A percentile compares a stretch with the other conserved stretches of the same genome.
Conservation (phyloP, 495 filamentous ascomycete species). For the Xanthoparmelia taractica region DNA sequence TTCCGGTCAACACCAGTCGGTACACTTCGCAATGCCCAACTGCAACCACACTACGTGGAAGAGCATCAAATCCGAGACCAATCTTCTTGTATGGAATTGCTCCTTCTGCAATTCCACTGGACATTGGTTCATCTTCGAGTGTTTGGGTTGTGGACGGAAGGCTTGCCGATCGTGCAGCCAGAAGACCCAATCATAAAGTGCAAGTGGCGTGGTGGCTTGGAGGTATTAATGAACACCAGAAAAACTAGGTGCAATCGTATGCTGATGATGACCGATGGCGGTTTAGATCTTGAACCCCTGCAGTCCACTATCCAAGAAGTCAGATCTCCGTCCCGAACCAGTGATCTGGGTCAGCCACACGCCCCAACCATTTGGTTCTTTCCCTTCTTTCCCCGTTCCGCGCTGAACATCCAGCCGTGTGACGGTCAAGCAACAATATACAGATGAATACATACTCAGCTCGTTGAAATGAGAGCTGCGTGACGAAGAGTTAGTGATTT, state of each 20-base stretch:
- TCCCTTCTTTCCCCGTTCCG: neutral
- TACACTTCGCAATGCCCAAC: slow-evolving; percentile 2
- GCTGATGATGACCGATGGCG: neutral
- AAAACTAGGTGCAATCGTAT: neutral
- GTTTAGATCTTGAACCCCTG: neutral
- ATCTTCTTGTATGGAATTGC: slow-evolving; percentile 69
- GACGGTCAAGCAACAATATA: neutral
- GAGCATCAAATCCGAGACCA: slow-evolving; percentile 70
- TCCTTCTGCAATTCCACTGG: slow-evolving; percentile 68
- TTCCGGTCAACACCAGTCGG: neutral
- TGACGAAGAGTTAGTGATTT: neutral
- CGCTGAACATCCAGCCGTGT: no score
- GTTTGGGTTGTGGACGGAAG: slow-evolving; percentile 69
- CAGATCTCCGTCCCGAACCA: neutral
- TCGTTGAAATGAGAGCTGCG: neutral
- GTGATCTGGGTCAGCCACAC: neutral
- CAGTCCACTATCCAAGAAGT: neutral
- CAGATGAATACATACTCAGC: neutral
- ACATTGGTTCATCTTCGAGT: slow-evolving; percentile 78
- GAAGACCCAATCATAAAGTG: slow-evolving; percentile 25
- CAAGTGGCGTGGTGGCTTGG: neutral
- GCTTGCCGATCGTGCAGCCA: slow-evolving; percentile 59
- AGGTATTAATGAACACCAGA: neutral
- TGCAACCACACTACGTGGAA: slow-evolving; percentile 11
- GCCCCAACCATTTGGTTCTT: neutral